Percentiles rank a stretch among this genome's conserved stretches.
These are phyloP conservation scores for Phoenix roebelenii DNA, from an alignment of 176 grass and related monocot species.

Conservation along the genomic window DNA sequence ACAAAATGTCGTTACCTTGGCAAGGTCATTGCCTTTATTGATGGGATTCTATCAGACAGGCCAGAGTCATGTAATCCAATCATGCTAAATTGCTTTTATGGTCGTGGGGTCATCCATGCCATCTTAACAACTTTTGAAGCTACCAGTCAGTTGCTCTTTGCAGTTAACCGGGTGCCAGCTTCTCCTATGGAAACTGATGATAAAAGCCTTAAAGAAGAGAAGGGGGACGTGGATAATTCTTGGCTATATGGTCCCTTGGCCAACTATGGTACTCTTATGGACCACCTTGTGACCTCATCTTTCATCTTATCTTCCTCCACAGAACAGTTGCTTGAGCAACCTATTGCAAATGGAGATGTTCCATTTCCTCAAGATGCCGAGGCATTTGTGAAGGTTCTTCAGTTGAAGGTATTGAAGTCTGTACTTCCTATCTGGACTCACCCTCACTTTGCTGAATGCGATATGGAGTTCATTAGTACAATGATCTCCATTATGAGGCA, in stretches of 20 bases:
- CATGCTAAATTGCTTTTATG: conserved; percentile 86
- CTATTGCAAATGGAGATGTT: conserved; percentile 55
- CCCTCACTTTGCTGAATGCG: conserved; percentile 82
- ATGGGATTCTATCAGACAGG: conserved; percentile 81
- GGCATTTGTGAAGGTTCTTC: conserved; percentile 78
- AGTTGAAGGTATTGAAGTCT: conserved; percentile 85
- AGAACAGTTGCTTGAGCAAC: conserved; percentile 88
- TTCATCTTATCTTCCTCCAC: conserved; percentile 82
- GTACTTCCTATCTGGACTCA: conserved; percentile 89
- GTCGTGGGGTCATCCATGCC: conserved; percentile 69
- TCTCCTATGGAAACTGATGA: conserved; percentile 86
- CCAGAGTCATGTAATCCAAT: conserved; percentile 93
- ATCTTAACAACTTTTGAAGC: conserved; percentile 94
- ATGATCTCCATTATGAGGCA: conserved; percentile 92
- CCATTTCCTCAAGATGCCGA: conserved; percentile 79
- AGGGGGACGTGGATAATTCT: conserved; percentile 56
- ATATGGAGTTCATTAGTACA: conserved; percentile 68
- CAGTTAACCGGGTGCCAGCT: conserved; percentile 45
- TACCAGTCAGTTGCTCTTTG: conserved; percentile 92
- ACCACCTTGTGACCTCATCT: conserved; percentile 82
- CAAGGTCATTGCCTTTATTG: conserved; percentile 78
- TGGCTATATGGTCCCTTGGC: conserved; percentile 91
- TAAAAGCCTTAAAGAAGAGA: conserved; percentile 43
- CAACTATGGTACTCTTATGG: conserved; percentile 70
- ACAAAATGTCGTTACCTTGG: conserved; percentile 88